A percentile compares a stretch with the other conserved stretches of the same genome.
Conservation (phyloP, 495 filamentous ascomycete genomes). For the Lineolata rhizophorae region DNA sequence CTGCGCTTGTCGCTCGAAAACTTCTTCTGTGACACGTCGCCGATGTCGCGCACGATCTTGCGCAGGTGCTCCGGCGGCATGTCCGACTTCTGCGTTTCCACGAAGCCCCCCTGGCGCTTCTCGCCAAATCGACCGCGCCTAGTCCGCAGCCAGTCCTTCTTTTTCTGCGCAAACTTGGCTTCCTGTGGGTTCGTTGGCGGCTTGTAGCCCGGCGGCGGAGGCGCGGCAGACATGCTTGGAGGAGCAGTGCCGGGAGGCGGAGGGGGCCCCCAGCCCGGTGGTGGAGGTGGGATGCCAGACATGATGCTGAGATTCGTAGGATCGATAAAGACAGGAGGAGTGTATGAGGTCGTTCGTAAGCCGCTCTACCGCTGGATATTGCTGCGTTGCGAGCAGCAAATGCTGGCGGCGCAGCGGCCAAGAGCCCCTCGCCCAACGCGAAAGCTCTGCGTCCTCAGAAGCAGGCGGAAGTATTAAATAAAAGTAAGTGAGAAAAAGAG, state of each 20-base stretch:
- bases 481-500: no score
- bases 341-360: not conserved
- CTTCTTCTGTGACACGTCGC: conserved; percentile 98
- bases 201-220: conserved; percentile 75
- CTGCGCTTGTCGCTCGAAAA: conserved; percentile 97
- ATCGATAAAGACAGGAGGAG: conserved; percentile 8
- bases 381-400: no score
- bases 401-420: no score
- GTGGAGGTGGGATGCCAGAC: conserved; percentile 56
- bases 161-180: conserved; percentile 94
- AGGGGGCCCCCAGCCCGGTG: conserved; percentile 54
- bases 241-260: conserved; percentile 34
- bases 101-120: conserved; percentile 87
- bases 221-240: conserved; percentile 52
- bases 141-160: conserved; percentile 90
- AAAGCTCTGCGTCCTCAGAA: no score
- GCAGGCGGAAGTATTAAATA: no score
- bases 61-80: conserved; percentile 97
- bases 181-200: conserved; percentile 68
- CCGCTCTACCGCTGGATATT: no score
- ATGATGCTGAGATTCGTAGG: conserved; percentile 30
- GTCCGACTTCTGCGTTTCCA: conserved; percentile 95
- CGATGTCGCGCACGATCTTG: conserved; percentile 96
- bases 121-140: conserved; percentile 90
- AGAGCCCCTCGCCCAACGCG: no score